phyloP scores from a whole-genome alignment of 2,329 filamentous ascomycete genomes.

The Neofusicoccum kwambonambiense region DNA sequence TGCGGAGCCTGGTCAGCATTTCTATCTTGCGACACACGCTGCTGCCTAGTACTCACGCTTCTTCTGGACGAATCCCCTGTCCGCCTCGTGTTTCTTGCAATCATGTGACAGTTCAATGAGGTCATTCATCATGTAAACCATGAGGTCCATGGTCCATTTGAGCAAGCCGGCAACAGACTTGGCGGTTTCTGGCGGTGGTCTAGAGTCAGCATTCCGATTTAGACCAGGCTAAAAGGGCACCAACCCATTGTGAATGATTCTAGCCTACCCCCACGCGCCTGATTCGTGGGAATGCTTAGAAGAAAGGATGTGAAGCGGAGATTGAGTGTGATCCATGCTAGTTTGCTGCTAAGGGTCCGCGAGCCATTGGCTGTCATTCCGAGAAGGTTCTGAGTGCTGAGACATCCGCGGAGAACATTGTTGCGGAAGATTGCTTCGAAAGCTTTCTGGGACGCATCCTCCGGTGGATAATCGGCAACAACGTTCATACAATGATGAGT shows the following conservation, averaged over 20 bases:
- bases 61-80: conserved; percentile 19
- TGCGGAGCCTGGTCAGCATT: neutral
- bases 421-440: conserved; percentile 48
- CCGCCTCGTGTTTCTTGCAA: conserved; percentile 18
- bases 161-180: conserved; percentile 71
- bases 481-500: conserved; percentile 51
- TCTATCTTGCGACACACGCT: neutral
- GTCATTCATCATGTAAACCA: conserved; percentile 56
- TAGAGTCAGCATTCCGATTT: conserved; percentile 21
- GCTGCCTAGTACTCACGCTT: neutral
- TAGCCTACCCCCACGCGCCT: neutral
- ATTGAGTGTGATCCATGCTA: conserved; percentile 73
- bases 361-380: conserved; percentile 65
- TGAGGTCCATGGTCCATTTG: conserved; percentile 72
- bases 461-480: conserved; percentile 78
- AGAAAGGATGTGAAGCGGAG: conserved; percentile 37
- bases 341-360: conserved; percentile 65
- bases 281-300: conserved; percentile 8
- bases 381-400: conserved; percentile 77
- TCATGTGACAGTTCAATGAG: conserved; percentile 44
- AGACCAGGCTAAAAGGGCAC: neutral
- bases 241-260: conserved; percentile 11
- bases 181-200: conserved; percentile 60
- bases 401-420: conserved; percentile 62
- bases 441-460: conserved; percentile 67